These are phyloP conservation scores for Cicer cuneatum DNA, from an alignment of 306 rosid species.

Conservation along the genomic window DNA sequence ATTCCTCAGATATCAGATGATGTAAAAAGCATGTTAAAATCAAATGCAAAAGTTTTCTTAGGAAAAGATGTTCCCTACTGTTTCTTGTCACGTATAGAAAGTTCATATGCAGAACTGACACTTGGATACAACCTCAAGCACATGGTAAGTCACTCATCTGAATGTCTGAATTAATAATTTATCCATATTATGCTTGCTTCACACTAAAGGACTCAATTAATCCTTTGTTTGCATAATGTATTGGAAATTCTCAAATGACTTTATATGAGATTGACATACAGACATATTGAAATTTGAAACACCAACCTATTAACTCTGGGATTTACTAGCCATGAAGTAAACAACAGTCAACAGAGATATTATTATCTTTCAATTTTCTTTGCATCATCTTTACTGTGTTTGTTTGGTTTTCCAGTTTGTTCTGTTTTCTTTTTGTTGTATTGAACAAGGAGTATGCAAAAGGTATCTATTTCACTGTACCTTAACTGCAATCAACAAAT, in stretches of 20 bases:
- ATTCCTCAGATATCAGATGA: conserved; percentile 67
- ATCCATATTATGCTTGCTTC: conserved; percentile 17
- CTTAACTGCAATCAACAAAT: conserved; percentile 12
- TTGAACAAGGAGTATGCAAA: conserved; percentile 11
- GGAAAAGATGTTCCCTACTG: conserved; percentile 85
- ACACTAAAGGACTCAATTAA: conserved; percentile 25
- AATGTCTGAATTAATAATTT: conserved; percentile 20
- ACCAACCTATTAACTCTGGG: not conserved
- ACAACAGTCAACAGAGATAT: conserved; percentile 22
- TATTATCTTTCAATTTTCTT: conserved; percentile 15
- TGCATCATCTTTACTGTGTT: conserved; percentile 16
- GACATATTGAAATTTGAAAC: conserved; percentile 3
- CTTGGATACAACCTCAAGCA: conserved; percentile 81
- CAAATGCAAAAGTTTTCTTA: conserved; percentile 71
- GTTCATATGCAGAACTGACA: conserved; percentile 71
- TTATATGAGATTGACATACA: not conserved
- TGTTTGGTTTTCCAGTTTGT: conserved; percentile 24
- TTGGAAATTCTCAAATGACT: conserved; percentile 26
- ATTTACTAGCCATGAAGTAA: conserved; percentile 26
- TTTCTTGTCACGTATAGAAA: conserved; percentile 76
- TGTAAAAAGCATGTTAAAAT: conserved; percentile 71
- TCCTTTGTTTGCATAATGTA: conserved; percentile 20
- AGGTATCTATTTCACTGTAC: conserved; percentile 11
- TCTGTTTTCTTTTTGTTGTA: conserved; percentile 5
- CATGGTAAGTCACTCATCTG: conserved; percentile 62